Percentiles rank a stretch among this genome's conserved stretches.
These are phyloP conservation scores for Coprinopsis sp. DNA, from an alignment of 768 basidiomycete species.

Conservation along the genomic window DNA sequence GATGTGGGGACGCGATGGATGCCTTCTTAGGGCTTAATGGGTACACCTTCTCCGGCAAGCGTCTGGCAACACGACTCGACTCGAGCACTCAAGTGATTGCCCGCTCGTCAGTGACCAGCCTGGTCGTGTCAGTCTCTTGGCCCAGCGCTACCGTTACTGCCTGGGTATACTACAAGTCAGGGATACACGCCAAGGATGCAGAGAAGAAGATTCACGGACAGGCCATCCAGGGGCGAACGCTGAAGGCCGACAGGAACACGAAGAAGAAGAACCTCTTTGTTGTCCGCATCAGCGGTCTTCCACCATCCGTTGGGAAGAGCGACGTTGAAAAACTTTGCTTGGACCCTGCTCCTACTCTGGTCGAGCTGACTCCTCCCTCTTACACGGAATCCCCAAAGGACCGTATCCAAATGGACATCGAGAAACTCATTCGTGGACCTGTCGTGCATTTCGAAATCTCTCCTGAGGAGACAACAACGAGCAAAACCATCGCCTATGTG, in stretches of 20 bases:
- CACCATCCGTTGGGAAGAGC: slow-evolving; percentile 24
- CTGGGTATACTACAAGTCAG: slow-evolving; percentile 42
- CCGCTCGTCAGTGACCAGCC: slow-evolving; percentile 7
- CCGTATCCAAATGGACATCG: slow-evolving; percentile 31
- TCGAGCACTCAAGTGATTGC: slow-evolving; percentile 14
- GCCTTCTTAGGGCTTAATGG: slow-evolving; percentile 32
- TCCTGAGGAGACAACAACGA: slow-evolving; percentile 24
- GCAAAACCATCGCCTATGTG: slow-evolving; percentile 39
- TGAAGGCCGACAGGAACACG: slow-evolving; percentile 32
- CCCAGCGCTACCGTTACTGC: slow-evolving; percentile 37
- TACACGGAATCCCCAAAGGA: slow-evolving; percentile 30
- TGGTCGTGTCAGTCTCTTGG: slow-evolving; percentile 27
- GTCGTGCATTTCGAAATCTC: slow-evolving; percentile 37
- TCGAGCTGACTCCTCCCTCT: slow-evolving; percentile 29
- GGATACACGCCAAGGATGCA: slow-evolving; percentile 39
- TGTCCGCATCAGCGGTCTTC: slow-evolving; percentile 42
- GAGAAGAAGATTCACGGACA: slow-evolving; percentile 35
- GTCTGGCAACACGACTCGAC: slow-evolving; percentile 26
- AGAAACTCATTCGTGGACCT: slow-evolving; percentile 28
- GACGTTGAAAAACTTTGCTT: slow-evolving; percentile 31
- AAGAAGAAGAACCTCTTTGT: slow-evolving; percentile 31
- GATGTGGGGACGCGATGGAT: slow-evolving; percentile 24
- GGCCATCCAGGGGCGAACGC: slow-evolving; percentile 32
- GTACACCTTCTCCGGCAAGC: slow-evolving; percentile 18
- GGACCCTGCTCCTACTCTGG: slow-evolving; percentile 19